Percentiles rank a stretch among this genome's conserved stretches.
Conservation (phyloP, 1,139 yeast species). For the Saccharomyces pastorianus region DNA sequence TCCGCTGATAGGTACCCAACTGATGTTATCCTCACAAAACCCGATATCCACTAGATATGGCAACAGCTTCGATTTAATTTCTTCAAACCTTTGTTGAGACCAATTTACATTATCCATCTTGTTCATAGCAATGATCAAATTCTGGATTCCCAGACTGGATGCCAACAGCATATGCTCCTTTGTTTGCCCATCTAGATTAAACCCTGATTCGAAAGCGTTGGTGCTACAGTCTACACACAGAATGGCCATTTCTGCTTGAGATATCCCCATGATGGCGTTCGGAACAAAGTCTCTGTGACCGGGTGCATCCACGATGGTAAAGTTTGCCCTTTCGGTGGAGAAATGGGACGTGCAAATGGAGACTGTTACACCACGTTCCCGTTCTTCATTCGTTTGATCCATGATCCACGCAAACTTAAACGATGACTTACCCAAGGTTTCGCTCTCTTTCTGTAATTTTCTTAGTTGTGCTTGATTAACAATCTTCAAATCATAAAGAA, state of each 20-base stretch:
- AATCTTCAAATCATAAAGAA: slow-evolving; percentile 72
- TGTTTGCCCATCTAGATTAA: slow-evolving; percentile 82
- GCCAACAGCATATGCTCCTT: slow-evolving; percentile 88
- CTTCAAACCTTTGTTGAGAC: slow-evolving; percentile 56
- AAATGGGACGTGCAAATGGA: slow-evolving; percentile 83
- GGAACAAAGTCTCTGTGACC: slow-evolving; percentile 97
- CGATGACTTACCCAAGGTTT: slow-evolving; percentile 77
- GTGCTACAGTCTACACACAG: slow-evolving; percentile 56
- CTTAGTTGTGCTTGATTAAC: slow-evolving; percentile 72
- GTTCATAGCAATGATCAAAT: slow-evolving; percentile 71
- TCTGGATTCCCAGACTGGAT: slow-evolving; percentile 67
- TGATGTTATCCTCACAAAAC: slow-evolving; percentile 42
- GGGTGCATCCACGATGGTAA: slow-evolving; percentile 94
- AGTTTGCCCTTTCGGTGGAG: slow-evolving; percentile 55
- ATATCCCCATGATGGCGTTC: slow-evolving; percentile 94
- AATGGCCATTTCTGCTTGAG: slow-evolving; percentile 64
- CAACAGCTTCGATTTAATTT: slow-evolving; percentile 50
- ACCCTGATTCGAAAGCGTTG: slow-evolving; percentile 87
- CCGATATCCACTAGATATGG: slow-evolving; percentile 62
- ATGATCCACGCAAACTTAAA: slow-evolving; percentile 96
- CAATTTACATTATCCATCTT: slow-evolving; percentile 77
- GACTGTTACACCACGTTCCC: slow-evolving; percentile 85
- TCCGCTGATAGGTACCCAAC: slow-evolving; percentile 82
- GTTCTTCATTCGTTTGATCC: slow-evolving; percentile 92
- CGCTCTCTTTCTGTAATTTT: slow-evolving; percentile 73